These are phyloP conservation scores for Melastoma malabathricum DNA, from an alignment of 345 rosid genomes.

Conservation along the genomic window DNA sequence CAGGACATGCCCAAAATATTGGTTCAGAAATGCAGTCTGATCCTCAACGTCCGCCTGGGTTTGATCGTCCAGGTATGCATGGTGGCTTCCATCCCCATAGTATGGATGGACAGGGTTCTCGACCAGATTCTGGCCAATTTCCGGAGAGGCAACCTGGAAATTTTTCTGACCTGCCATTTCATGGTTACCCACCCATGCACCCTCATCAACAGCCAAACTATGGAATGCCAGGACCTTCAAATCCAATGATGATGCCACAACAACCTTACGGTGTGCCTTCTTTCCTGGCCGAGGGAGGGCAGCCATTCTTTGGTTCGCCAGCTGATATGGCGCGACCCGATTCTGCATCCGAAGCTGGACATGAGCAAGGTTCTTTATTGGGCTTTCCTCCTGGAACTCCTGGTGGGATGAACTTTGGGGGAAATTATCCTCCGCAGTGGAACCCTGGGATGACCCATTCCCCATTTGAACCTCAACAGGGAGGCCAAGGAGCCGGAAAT, in stretches of 20 bases:
- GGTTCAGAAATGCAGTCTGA: slow-evolving; percentile 30
- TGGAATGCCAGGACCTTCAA: slow-evolving; percentile 50
- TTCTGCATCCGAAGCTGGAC: slow-evolving; percentile 40
- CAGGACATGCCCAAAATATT: slow-evolving; percentile 43
- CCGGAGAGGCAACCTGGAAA: slow-evolving; percentile 38
- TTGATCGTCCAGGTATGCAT: slow-evolving; percentile 30
- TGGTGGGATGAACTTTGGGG: slow-evolving; percentile 33
- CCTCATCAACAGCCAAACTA: slow-evolving; percentile 54
- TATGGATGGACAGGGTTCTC: slow-evolving; percentile 22
- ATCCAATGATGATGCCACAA: slow-evolving; percentile 29
- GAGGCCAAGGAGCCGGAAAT: slow-evolving; percentile 29
- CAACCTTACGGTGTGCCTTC: slow-evolving; percentile 44
- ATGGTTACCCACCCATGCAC: slow-evolving; percentile 58
- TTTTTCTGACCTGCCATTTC: slow-evolving; percentile 30
- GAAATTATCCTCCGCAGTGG: slow-evolving; percentile 60
- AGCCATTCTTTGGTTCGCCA: slow-evolving; percentile 42
- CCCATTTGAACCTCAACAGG: slow-evolving; percentile 20
- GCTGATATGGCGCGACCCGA: slow-evolving; percentile 40
- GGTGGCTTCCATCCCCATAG: slow-evolving; percentile 1
- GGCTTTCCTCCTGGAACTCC: slow-evolving; percentile 56
- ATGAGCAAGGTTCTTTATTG: slow-evolving; percentile 59
- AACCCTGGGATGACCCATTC: slow-evolving; percentile 30
- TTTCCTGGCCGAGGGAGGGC: slow-evolving; percentile 57
- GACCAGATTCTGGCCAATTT: slow-evolving; percentile 38
- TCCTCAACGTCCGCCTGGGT: slow-evolving; percentile 42